Base-by-base conservation (phyloP, 257 asterid genomes). In the Solanum verrucosum region DNA sequence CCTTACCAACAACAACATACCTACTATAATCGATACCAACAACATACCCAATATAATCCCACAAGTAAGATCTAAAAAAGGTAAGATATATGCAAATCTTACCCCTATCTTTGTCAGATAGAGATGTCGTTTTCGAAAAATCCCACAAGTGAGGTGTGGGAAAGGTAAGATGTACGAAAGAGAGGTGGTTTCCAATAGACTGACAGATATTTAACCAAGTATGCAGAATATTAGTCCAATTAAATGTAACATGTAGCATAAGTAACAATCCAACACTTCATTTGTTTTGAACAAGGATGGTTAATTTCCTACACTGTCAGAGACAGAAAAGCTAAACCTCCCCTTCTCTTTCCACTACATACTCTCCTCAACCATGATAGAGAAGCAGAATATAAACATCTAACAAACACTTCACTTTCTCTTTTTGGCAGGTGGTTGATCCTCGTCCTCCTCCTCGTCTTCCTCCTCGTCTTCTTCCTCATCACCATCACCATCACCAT, bases 371-470 rank as follows among this genome's bases (percentile, higher is more conserved):
- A 88, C 91, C 93, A 90, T 67, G 86, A 91, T 75, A 75, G 88
- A 85, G 86, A 83, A 88, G 87, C 89, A 86, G 89, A 87, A 88
- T 60, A 88, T 60, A 70, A 89, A 88, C 91, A 88, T 88, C 92
- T 87, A 88, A 18, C 38, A 31, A 87, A 87, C n/a, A 90, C 16
- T 86, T 95, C 90, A 95, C 92, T 95, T 95, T 88, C 96, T 94
- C 93, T 94, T 95, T 95, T 95, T 95, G 11, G 98, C 93, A 6
- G 98, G 98, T 86, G 98, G 98, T 89, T 95, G 93, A 29, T 96
- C 95, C 89, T 93, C 98, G 10, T 95, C 98, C 0, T 95, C 98
- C 4, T 95, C 98, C 1, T 93, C 65, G n/a, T 56, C 96, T 0
- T 95, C 98, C 0, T 92, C 95, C 0, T 91, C n/a, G n/a, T n/a